These are phyloP conservation scores for Pseudogymnoascus destructans DNA, from an alignment of 2,329 filamentous ascomycete genomes.

Conservation along the genomic window DNA sequence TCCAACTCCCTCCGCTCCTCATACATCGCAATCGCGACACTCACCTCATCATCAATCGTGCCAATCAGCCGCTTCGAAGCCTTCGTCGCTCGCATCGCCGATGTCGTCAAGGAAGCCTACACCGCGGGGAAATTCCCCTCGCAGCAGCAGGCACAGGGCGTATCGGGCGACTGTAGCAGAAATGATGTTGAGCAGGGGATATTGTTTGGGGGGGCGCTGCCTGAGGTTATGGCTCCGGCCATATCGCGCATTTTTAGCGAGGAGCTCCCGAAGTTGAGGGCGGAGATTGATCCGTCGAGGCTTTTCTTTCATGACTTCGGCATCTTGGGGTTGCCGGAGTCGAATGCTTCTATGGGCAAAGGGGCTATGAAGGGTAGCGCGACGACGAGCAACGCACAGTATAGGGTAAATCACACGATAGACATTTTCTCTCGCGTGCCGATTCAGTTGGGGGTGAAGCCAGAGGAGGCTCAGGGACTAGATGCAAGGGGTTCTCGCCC, in stretches of 20 bases:
- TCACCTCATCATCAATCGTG: conserved; percentile 21
- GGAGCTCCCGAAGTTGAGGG: conserved; percentile 19
- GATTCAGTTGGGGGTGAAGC: not conserved
- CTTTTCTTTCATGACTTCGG: conserved; percentile 26
- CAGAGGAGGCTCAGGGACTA: not conserved
- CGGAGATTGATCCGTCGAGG: conserved; percentile 25
- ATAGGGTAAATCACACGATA: not conserved
- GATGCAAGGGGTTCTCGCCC: conserved; percentile 1
- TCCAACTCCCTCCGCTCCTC: conserved; percentile 20
- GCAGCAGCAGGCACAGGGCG: conserved; percentile 6
- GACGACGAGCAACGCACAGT: not conserved
- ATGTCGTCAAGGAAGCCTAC: conserved; percentile 22
- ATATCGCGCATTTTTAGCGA: conserved; percentile 23
- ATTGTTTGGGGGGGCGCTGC: conserved; percentile 23
- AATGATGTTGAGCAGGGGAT: conserved; percentile 25
- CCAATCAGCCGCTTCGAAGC: conserved; percentile 23
- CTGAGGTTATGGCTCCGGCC: conserved; percentile 23
- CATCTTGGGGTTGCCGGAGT: conserved; percentile 22
- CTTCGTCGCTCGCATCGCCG: conserved; percentile 20
- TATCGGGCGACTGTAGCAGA: conserved; percentile 17
- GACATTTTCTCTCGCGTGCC: not conserved
- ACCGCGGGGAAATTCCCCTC: conserved; percentile 13
- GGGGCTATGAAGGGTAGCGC: not conserved
- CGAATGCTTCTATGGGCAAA: conserved; percentile 14
- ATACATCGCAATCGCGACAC: conserved; percentile 24